Evolutionary conservation across 1,139 yeast genomes (phyloP).

Genomic region (Lodderomyces jiufengensis): DNA sequence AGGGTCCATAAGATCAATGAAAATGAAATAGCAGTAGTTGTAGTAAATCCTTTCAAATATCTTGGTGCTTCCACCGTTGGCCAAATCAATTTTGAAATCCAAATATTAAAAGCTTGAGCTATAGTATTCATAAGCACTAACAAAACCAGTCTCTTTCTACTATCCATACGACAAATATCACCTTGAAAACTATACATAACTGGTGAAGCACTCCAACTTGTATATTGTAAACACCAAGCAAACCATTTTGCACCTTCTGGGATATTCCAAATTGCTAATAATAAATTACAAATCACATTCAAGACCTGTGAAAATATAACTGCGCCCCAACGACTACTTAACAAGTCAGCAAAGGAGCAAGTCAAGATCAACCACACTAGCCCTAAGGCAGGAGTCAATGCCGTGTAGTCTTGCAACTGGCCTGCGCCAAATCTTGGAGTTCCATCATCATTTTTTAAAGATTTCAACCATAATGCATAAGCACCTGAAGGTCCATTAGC

Average conservation of each 20-base stretch:
- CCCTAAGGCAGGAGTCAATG: constrained; percentile 45
- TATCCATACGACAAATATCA: constrained; percentile 45
- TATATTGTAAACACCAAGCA: constrained; percentile 44
- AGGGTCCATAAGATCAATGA: constrained; percentile 53
- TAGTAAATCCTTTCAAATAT: constrained; percentile 38
- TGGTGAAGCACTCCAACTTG: constrained; percentile 51
- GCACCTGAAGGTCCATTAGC: constrained; percentile 46
- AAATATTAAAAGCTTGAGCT: constrained; percentile 44
- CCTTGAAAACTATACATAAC: constrained; percentile 44
- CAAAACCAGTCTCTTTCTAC: constrained; percentile 40
- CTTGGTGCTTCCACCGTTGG: constrained; percentile 40
- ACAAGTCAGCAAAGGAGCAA: constrained; percentile 46
- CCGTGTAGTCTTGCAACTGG: constrained; percentile 37
- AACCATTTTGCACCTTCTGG: constrained; percentile 47
- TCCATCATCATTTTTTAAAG: constrained; percentile 27
- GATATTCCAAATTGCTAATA: constrained; percentile 46
- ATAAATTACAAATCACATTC: constrained; percentile 35
- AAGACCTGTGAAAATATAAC: constrained; percentile 50
- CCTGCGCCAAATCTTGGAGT: constrained; percentile 27
- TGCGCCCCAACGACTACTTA: constrained; percentile 55
- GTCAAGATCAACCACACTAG: constrained; percentile 38
- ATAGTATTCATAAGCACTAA: constrained; percentile 43
- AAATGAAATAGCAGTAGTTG: constrained; percentile 51
- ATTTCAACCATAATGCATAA: constrained; percentile 46
- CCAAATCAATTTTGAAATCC: constrained; percentile 48